phyloP scores from a whole-genome alignment of 73 alveolate species.

The Tetrahymena borealis region DNA sequence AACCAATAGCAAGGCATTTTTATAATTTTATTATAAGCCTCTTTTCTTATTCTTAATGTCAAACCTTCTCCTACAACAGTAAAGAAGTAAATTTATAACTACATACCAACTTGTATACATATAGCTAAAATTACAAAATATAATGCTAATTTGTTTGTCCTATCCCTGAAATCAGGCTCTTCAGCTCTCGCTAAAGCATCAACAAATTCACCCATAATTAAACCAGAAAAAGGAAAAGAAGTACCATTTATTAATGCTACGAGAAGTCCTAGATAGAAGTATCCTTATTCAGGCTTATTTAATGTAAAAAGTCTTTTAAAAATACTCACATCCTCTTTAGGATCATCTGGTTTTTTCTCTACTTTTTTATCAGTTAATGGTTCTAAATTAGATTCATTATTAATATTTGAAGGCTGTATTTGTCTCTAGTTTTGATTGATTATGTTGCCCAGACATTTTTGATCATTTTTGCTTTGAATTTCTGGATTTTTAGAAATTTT shows the following conservation, averaged over 20 bases:
- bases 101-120: background rate
- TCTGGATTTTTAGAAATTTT: too few relatives aligned
- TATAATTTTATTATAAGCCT: conserved; percentile 44
- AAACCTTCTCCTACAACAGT: conserved; percentile 54
- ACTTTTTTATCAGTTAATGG: background rate
- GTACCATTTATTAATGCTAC: conserved; percentile 20
- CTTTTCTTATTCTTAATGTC: conserved; percentile 55
- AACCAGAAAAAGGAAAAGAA: conserved; percentile 43
- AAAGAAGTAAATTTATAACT: background rate
- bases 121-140: background rate
- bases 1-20: conserved; percentile 60
- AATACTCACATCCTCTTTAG: background rate
- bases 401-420: background rate
- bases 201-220: conserved; percentile 26
- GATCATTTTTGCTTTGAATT: background rate
- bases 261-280: conserved; percentile 22
- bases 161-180: background rate
- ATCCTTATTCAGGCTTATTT: conserved; percentile 16
- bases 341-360: background rate
- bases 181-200: background rate
- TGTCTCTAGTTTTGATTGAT: too few relatives aligned
- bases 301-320: background rate
- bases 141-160: background rate
- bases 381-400: background rate
- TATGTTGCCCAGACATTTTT: too few relatives aligned